A percentile compares a stretch with the other conserved stretches of the same genome.
These are phyloP conservation scores for Nakazawaea laoshanensis DNA, from an alignment of 805 yeast genomes.

Conservation along the genomic window DNA sequence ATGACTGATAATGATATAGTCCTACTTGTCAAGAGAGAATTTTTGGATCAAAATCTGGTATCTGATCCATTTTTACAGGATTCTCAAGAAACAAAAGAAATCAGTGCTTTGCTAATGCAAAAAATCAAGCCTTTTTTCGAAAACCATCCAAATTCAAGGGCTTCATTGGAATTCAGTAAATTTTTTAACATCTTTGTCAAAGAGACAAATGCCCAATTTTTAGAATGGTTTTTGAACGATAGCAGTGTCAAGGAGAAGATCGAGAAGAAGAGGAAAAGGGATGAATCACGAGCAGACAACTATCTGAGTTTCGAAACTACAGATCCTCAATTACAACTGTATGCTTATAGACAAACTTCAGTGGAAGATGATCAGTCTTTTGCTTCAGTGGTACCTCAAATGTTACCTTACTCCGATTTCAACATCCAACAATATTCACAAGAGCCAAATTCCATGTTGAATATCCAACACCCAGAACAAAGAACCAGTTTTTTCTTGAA, in stretches of 20 bases:
- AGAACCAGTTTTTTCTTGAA: too few relatives aligned
- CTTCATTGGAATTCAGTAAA: constrained; percentile 6
- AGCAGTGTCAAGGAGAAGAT: constrained; percentile 6
- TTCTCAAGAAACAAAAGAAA: constrained; percentile 4
- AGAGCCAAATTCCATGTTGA: too few relatives aligned
- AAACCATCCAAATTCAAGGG: neutral
- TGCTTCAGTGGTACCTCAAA: too few relatives aligned
- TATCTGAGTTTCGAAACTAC: too few relatives aligned
- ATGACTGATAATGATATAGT: constrained; percentile 26
- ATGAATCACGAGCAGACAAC: constrained; percentile 7
- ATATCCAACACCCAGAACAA: too few relatives aligned
- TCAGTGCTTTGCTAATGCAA: neutral
- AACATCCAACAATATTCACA: constrained; percentile 6
- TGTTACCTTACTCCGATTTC: constrained; percentile 7
- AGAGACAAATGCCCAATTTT: constrained; percentile 4
- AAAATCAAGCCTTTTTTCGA: constrained; percentile 9
- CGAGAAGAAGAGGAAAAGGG: constrained; percentile 9
- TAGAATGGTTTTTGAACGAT: constrained; percentile 6
- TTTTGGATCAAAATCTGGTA: constrained; percentile 1
- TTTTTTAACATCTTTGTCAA: constrained; percentile 5
- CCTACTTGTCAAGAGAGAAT: constrained; percentile 16
- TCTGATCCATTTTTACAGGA: constrained; percentile 2
- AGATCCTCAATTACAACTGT: too few relatives aligned
- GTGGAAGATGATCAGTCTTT: too few relatives aligned
- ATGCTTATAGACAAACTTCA: too few relatives aligned